Base-by-base conservation (phyloP, 106 monocot genomes). In the Allium fistulosum region DNA sequence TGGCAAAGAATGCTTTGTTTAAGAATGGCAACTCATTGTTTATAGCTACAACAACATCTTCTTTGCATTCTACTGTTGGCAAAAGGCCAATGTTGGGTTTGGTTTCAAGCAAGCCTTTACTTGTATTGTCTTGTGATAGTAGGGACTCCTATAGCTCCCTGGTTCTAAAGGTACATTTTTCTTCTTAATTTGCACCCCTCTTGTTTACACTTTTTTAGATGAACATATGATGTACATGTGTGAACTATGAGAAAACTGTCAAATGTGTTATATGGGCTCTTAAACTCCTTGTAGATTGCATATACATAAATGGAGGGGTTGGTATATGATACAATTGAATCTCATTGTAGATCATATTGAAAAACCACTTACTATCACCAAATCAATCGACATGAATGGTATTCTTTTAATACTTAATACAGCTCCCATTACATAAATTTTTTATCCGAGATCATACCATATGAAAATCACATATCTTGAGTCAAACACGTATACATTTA, bases 121-220 rank as follows among this genome's bases (percentile, higher is more conserved):
- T 75, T 16, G 74, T 72, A 22, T 61, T 74, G 12, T 70, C 75
- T 61, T 74, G 67, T 57, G 83, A 77, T 27, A 75, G 65, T 62
- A 75, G 72, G 12, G 74, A 69, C 65, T 71, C 71, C 71, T 74
- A 78, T 63, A 69, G 71, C 15, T 80, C 80, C 63, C 71, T 80
- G 61, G 87, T 87, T 17, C 70, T 71, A 47, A 47, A 69, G 62
- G 67, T 57, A 10, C 37, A 66, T 11, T 14, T 10, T 58, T 11
- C 48, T 53, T 50, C 22, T 22, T 22, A 22, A 22, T 22, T 22
- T 22, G 22, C 22, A 22, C 22, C 53, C 51, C 47, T 59, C 18
- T 58, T 61, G 28, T 27, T 61, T 53, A n/a, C 37, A n/a, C 11
- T 62, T 46, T 46, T 22, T 22, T 22, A 22, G 22, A 22, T 22